phyloP scores from a whole-genome alignment of 1,284 basidiomycete species.

The Golubevia pallescens region DNA sequence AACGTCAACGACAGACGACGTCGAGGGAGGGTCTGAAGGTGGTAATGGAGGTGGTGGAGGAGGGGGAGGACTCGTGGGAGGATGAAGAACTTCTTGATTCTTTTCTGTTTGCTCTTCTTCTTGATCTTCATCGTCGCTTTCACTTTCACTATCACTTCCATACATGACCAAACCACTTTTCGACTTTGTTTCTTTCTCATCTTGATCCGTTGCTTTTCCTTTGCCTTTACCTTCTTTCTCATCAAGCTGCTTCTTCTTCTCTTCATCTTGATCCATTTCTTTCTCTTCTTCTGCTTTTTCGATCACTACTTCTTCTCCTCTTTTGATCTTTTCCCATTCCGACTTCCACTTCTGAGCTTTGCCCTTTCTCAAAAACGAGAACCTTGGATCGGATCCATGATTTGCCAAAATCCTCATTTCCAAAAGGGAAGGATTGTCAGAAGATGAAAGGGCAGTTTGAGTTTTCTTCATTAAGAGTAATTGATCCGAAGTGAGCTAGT shows the following conservation, averaged over 20 bases:
- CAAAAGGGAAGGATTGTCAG: constrained; percentile 77
- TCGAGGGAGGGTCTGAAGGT: too few relatives aligned
- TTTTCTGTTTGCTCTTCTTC: constrained; percentile 14
- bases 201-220: neutral
- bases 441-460: constrained; percentile 72
- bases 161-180: neutral
- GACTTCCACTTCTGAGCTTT: too few relatives aligned
- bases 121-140: constrained; percentile 22
- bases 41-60: too few relatives aligned
- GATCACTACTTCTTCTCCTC: too few relatives aligned
- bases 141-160: constrained; percentile 14
- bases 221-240: neutral
- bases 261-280: too few relatives aligned
- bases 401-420: constrained; percentile 87
- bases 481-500: constrained; percentile 75
- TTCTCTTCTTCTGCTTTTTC: neutral
- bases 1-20: too few relatives aligned
- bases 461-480: constrained; percentile 77
- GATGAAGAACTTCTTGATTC: constrained; percentile 18
- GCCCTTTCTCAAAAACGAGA: constrained; percentile 79
- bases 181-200: neutral
- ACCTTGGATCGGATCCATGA: constrained; percentile 73
- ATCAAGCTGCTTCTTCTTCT: neutral
- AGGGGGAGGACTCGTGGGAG: too few relatives aligned
- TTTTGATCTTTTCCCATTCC: too few relatives aligned